Percentiles rank a stretch among this genome's conserved stretches.
phyloP scores from a whole-genome alignment of 169 alveolate genomes.

The Plasmodium cynomolgi region DNA sequence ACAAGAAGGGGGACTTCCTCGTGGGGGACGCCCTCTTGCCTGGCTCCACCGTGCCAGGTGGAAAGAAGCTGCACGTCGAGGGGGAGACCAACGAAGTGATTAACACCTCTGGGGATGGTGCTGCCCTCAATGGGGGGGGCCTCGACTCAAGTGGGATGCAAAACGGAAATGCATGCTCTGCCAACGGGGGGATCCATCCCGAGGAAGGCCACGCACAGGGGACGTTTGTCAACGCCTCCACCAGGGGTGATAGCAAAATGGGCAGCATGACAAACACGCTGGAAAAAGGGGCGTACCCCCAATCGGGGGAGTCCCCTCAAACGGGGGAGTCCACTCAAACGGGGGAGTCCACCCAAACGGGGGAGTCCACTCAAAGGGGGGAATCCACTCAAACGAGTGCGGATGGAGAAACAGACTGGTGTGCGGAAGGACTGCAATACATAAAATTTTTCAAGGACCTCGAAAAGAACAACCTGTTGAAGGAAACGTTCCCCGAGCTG shows the following conservation, averaged over 20 bases:
- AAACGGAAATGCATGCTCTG: neutral
- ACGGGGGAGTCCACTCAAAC: neutral
- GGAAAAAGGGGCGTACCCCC: neutral
- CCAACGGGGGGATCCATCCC: neutral
- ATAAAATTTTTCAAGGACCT: constrained; percentile 58
- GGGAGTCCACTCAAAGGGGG: neutral
- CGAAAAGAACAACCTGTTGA: constrained; percentile 34
- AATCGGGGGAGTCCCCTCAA: neutral
- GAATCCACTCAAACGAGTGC: neutral
- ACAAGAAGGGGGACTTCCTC: neutral
- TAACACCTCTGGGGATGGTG: neutral
- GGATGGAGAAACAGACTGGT: constrained; percentile 18
- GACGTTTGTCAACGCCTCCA: neutral
- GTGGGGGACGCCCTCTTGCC: neutral
- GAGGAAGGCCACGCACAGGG: neutral
- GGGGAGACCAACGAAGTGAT: neutral
- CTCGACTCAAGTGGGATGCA: neutral
- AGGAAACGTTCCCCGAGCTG: constrained; percentile 13
- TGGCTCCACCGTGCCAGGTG: neutral
- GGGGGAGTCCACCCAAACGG: neutral
- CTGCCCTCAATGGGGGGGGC: neutral
- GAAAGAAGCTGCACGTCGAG: neutral
- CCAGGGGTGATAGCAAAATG: neutral
- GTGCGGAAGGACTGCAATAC: constrained; percentile 34
- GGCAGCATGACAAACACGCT: neutral